Evolutionary conservation across 2,329 filamentous ascomycete species (phyloP), one percentile per base, ranked within the genome.

Genomic region (Colletotrichum plurivorum): DNA sequence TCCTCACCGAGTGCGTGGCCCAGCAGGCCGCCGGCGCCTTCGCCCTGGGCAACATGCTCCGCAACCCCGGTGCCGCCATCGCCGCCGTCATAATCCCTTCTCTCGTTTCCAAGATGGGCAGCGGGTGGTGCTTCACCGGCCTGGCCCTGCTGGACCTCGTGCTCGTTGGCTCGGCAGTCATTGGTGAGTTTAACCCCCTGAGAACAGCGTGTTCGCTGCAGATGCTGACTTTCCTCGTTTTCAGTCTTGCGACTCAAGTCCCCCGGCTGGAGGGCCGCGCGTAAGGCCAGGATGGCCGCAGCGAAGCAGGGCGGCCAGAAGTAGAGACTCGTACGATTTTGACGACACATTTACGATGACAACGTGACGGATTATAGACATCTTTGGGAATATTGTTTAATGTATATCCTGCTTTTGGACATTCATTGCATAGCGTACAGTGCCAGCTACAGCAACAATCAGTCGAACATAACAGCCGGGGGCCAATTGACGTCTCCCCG

Each of bases 91-190:
- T 82, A 48, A 77, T 83, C 27, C 75, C 76, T 4, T 65, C 72
- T 6, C 64, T 84, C 2, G 72, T 81, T 2, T 70, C 73, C 13
- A 73, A 61, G 12, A 78, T 82, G 74, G 81, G 80, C 4, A 76
- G 75, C 54, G 79, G 80, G 2, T 83, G 78, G 78, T 80, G 78
- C 39, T 84, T 83, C 54, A 81, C 76, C 1, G 80, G 81, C 0
- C 71, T 84, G 22, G 78, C 75, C 0, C 51, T 80, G 1, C 62
- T 82, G 18, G 77, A 81, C 55, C 53, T 72, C 62, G 71, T 72
- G 4, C 52, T 76, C 0, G 74, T 76, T 8, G 73, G 74, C 8
- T 71, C 71, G 2, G 70, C 73, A 4, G 73, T 75, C 4, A 71
- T 72, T 18, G 48, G 73, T 75, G 45, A 70, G 72, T 67, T 39